Percentiles rank a stretch among this genome's conserved stretches.
These are phyloP conservation scores for Phaseolus coccineus DNA, from an alignment of 331 rosid species.

Conservation along the genomic window DNA sequence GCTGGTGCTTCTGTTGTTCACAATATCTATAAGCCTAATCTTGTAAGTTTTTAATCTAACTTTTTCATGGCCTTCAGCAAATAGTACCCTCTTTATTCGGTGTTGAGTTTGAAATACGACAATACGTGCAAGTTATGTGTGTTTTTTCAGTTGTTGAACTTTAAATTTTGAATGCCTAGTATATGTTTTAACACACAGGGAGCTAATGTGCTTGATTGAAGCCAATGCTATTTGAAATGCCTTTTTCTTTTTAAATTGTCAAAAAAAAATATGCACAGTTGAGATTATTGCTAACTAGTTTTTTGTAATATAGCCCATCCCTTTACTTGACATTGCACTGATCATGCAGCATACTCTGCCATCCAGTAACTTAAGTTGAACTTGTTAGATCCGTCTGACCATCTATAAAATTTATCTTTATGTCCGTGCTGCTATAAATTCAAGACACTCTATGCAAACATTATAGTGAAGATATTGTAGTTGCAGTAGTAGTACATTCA, in stretches of 20 bases:
- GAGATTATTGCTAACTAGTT: not conserved
- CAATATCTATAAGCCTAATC: slow-evolving; percentile 59
- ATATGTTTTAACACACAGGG: not conserved
- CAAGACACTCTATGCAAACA: not conserved
- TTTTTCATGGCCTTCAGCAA: not conserved
- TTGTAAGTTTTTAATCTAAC: slow-evolving; percentile 45
- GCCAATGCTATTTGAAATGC: slow-evolving; percentile 7
- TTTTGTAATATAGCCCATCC: not conserved
- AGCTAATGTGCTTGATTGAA: slow-evolving; percentile 24
- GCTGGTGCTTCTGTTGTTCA: slow-evolving; percentile 59
- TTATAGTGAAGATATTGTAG: not conserved
- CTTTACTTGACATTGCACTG: slow-evolving; percentile 9
- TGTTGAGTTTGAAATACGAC: not conserved
- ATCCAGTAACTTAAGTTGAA: not conserved
- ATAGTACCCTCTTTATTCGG: not conserved
- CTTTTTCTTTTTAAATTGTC: not conserved
- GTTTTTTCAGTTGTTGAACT: slow-evolving; percentile 14
- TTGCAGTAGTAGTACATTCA: not conserved
- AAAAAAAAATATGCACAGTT: not conserved
- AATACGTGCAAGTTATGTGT: not conserved
- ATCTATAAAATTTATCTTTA: slow-evolving; percentile 9
- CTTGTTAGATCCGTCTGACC: not conserved
- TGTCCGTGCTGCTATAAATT: slow-evolving; percentile 1
- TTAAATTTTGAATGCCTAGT: not conserved
- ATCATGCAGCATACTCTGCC: not conserved